phyloP scores from a whole-genome alignment of 1,284 basidiomycete genomes.

The Naganishia liquefaciens region DNA sequence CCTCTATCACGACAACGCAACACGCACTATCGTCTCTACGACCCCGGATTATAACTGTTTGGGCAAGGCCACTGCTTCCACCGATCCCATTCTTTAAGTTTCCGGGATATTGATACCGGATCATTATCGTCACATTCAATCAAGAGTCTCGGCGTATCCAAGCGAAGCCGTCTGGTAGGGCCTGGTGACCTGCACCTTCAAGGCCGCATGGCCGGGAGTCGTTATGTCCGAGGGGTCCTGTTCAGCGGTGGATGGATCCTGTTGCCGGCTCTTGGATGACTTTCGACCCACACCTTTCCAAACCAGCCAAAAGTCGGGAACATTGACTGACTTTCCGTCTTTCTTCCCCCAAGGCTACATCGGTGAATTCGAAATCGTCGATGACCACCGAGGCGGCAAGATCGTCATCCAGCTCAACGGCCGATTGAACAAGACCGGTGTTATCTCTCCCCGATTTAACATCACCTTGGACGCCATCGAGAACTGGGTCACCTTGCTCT shows the following conservation, averaged over 20 bases:
- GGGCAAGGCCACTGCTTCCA: constrained; percentile 51
- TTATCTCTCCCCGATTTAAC: constrained; percentile 98
- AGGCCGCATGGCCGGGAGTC: constrained; percentile 52
- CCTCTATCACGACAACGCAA: background rate
- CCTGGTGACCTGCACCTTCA: constrained; percentile 33
- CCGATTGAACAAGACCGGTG: constrained; percentile 96
- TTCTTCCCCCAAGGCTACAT: constrained; percentile 74
- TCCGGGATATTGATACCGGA: constrained; percentile 45
- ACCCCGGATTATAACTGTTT: constrained; percentile 33
- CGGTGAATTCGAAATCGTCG: constrained; percentile 98
- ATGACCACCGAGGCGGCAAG: constrained; percentile 98
- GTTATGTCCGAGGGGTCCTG: constrained; percentile 32
- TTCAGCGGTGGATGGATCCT: constrained; percentile 51
- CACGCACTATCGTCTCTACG: background rate
- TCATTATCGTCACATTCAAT: constrained; percentile 33
- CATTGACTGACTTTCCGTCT: constrained; percentile 7
- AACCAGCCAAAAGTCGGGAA: constrained; percentile 10
- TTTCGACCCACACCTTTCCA: constrained; percentile 40
- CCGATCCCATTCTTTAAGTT: constrained; percentile 56
- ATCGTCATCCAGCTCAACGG: constrained; percentile 98
- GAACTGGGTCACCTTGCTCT: constrained; percentile 75
- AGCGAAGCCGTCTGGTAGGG: constrained; percentile 40
- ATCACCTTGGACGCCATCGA: constrained; percentile 80
- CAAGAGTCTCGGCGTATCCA: constrained; percentile 10
- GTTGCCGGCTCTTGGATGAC: constrained; percentile 22